These are phyloP conservation scores for Erodium trifolium DNA, from an alignment of 441 rosid genomes.

Conservation along the genomic window DNA sequence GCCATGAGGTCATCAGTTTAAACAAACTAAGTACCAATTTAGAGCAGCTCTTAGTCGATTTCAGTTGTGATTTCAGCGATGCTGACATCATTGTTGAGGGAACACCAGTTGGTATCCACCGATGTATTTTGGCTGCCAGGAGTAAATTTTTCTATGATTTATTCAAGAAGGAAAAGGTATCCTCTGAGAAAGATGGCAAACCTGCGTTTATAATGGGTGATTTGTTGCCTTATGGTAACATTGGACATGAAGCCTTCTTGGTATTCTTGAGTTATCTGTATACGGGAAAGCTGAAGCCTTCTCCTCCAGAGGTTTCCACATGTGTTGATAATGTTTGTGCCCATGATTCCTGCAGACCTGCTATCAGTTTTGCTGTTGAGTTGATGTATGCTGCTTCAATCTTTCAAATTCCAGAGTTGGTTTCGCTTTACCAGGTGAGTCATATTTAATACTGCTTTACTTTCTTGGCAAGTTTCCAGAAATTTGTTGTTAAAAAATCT, in stretches of 20 bases:
- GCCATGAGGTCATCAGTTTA: slow-evolving; percentile 52
- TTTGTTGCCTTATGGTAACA: slow-evolving; percentile 47
- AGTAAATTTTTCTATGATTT: slow-evolving; percentile 54
- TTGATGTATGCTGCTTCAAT: slow-evolving; percentile 69
- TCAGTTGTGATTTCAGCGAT: slow-evolving; percentile 48
- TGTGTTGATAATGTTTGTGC: slow-evolving; percentile 63
- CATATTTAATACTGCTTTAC: slow-evolving; percentile 4
- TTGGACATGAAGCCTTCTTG: slow-evolving; percentile 66
- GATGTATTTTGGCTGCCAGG: slow-evolving; percentile 77
- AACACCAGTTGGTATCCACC: slow-evolving; percentile 51
- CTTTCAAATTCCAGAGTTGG: slow-evolving; percentile 63
- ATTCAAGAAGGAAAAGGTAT: slow-evolving; percentile 41
- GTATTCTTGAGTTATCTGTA: slow-evolving; percentile 61
- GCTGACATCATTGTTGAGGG: slow-evolving; percentile 66
- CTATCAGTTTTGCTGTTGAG: slow-evolving; percentile 62
- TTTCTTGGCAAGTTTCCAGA: neutral
- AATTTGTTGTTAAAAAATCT: too few species aligned
- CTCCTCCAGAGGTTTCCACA: slow-evolving; percentile 65
- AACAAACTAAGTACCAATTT: slow-evolving; percentile 61
- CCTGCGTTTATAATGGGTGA: slow-evolving; percentile 46
- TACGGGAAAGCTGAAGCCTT: slow-evolving; percentile 59
- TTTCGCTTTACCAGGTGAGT: slow-evolving; percentile 70
- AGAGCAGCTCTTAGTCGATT: slow-evolving; percentile 52
- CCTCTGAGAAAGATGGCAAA: slow-evolving; percentile 42
- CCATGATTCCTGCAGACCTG: slow-evolving; percentile 81